Evolutionary conservation across 75 land plant genomes (phyloP), one percentile per base, ranked within the genome.

Genomic region (Cupressus sempervirens): DNA sequence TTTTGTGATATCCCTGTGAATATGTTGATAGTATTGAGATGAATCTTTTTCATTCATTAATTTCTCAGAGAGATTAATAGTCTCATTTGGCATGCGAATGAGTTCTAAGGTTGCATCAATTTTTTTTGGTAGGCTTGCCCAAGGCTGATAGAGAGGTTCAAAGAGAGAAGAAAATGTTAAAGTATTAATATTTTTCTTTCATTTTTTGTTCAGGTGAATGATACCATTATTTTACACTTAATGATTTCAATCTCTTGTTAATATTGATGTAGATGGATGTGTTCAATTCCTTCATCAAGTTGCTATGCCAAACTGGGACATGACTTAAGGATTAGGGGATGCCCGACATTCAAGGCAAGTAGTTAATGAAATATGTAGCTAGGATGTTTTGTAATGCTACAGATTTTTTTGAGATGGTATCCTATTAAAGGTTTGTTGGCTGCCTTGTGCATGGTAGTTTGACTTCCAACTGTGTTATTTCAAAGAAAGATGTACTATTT

Each of bases 161-260:
- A 90, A 85, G 99, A 98, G 99, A 84, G 99, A 98, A 84, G 99
- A 98, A 86, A 98, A 96, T 91, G 99, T 98, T 3, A 98, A 98
- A 95, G 99, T 95, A 91, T 29, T 26, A 8, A 41, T 50, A 52
- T 38, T 12, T 8, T 72, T 30, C 72, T 11, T 68, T 41, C 7
- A 11, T 75, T 0, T n/a, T 41, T 35, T 83, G 36, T 82, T 6
- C 83, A 38, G 18, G 48, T 11, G 48, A 40, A 81, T 65, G 9
- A 40, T 38, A 74, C 62, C 35, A 6, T 35, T 70, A 50, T 15
- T 18, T 30, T 14, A 35, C 14, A 13, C 79, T 89, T 58, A 43
- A 43, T 16, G 6, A 80, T 30, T 86, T 14, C 32, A 50, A 29
- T 7, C 36, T 87, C 82, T 41, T 65, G 45, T 85, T 74, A 83